Conservation (phyloP, 2,329 filamentous ascomycete genomes). For the Penicillium glabrum region DNA sequence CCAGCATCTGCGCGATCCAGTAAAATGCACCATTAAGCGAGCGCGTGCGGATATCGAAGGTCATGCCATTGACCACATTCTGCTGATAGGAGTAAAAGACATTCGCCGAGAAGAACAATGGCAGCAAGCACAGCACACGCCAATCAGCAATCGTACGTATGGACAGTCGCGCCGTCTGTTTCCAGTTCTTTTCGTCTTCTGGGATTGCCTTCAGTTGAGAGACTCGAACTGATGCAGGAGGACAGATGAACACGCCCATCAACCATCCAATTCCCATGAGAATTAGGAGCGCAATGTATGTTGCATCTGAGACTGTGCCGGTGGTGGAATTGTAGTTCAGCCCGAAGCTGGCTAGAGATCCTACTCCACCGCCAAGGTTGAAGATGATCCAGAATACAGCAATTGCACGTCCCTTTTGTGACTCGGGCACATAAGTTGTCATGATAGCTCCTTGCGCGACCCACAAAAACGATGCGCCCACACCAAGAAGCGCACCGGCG, state of each 20-base stretch:
- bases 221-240: conserved; percentile 45
- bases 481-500: conserved; percentile 47
- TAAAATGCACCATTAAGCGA: conserved; percentile 57
- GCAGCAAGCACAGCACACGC: conserved; percentile 51
- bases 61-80: conserved; percentile 55
- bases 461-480: conserved; percentile 49
- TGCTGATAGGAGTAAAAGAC: conserved; percentile 60
- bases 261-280: conserved; percentile 54
- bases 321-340: conserved; percentile 44
- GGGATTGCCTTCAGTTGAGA: conserved; percentile 38
- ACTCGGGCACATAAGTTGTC: conserved; percentile 47
- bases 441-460: conserved; percentile 51
- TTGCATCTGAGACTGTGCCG: conserved; percentile 51
- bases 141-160: conserved; percentile 41
- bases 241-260: conserved; percentile 50
- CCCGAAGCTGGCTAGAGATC: conserved; percentile 47
- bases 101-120: conserved; percentile 58
- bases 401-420: conserved; percentile 46
- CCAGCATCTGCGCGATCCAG: conserved; percentile 59
- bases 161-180: conserved; percentile 30
- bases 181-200: conserved; percentile 43
- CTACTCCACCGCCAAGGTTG: conserved; percentile 48
- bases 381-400: conserved; percentile 50
- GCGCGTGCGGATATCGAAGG: conserved; percentile 57
- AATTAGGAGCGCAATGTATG: conserved; percentile 52